A percentile compares a stretch with the other conserved stretches of the same genome.
Evolutionary conservation across 2,329 filamentous ascomycete species (phyloP).

Genomic region (Shiraia bambusicola): DNA sequence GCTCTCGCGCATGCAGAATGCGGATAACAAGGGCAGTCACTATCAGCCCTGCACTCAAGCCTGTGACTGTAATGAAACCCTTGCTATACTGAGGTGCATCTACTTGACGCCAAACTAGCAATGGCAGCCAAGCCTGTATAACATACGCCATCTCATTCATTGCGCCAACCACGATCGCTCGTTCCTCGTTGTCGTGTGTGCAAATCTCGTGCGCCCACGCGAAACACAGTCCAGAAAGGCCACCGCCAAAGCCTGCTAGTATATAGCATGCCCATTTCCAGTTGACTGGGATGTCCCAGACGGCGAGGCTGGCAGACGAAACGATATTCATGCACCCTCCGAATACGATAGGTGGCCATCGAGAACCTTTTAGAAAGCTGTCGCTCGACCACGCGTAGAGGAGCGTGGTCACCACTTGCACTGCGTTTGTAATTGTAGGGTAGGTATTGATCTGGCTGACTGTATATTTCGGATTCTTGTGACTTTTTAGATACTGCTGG

Average conservation of each 20-base stretch:
- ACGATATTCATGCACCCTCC: slow-evolving; percentile 48
- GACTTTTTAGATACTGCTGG: slow-evolving; percentile 48
- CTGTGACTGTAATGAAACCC: slow-evolving; percentile 56
- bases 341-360: slow-evolving; percentile 67
- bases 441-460: slow-evolving; percentile 59
- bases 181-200: slow-evolving; percentile 62
- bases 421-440: slow-evolving; percentile 53
- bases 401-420: slow-evolving; percentile 61
- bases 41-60: slow-evolving; percentile 47
- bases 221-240: slow-evolving; percentile 53
- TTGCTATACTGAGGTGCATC: slow-evolving; percentile 63
- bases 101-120: slow-evolving; percentile 66
- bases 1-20: slow-evolving; percentile 47
- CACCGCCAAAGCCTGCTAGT: slow-evolving; percentile 52
- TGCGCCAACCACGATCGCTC: slow-evolving; percentile 63
- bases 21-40: slow-evolving; percentile 52
- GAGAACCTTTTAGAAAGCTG: slow-evolving; percentile 57
- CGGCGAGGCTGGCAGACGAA: slow-evolving; percentile 48
- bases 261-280: slow-evolving; percentile 68
- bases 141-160: slow-evolving; percentile 74
- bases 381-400: slow-evolving; percentile 69
- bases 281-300: slow-evolving; percentile 51
- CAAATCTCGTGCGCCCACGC: slow-evolving; percentile 61
- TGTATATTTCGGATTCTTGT: slow-evolving; percentile 48
- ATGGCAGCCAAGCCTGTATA: slow-evolving; percentile 68